Conservation (phyloP, 768 basidiomycete genomes). For the Clavaria fumosa region DNA sequence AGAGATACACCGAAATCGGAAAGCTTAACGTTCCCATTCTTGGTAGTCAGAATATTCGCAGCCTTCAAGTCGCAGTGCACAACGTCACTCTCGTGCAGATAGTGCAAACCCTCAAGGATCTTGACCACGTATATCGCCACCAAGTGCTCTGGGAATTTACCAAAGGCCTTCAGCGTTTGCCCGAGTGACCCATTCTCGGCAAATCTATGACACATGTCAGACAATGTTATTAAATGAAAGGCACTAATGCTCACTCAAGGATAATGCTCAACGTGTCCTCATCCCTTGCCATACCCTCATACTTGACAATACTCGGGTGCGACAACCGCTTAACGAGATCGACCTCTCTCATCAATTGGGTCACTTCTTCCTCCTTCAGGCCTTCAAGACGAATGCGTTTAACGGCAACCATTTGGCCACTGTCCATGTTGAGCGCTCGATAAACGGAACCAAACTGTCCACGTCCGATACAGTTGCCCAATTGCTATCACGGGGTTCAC, state of each 20-base stretch:
- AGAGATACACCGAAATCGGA: slow-evolving; percentile 97
- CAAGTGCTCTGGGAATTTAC: slow-evolving; percentile 81
- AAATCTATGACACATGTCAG: slow-evolving; percentile 37
- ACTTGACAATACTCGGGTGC: slow-evolving; percentile 94
- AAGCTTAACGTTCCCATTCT: slow-evolving; percentile 93
- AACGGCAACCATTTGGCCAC: slow-evolving; percentile 97
- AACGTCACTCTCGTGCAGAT: slow-evolving; percentile 78
- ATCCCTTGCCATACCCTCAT: slow-evolving; percentile 90
- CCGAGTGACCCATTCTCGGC: slow-evolving; percentile 94
- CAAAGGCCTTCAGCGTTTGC: slow-evolving; percentile 86
- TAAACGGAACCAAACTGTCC: slow-evolving; percentile 97
- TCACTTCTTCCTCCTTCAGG: slow-evolving; percentile 79
- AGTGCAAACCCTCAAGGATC: slow-evolving; percentile 90
- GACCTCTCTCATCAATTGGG: slow-evolving; percentile 87
- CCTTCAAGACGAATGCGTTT: slow-evolving; percentile 89
- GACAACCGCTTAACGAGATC: slow-evolving; percentile 80
- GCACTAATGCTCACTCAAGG: slow-evolving; percentile 57
- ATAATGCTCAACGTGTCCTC: slow-evolving; percentile 82
- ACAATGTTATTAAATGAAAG: slow-evolving; percentile 8
- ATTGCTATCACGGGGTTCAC: slow-evolving; percentile 45
- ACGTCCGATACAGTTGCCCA: slow-evolving; percentile 92
- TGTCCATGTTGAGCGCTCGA: slow-evolving; percentile 83
- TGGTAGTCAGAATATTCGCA: slow-evolving; percentile 96
- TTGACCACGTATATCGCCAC: slow-evolving; percentile 91
- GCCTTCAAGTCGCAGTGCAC: slow-evolving; percentile 98